A percentile compares a stretch with the other conserved stretches of the same genome.
Conservation (phyloP, 768 basidiomycete species). For the Kwoniella botswanensis region DNA sequence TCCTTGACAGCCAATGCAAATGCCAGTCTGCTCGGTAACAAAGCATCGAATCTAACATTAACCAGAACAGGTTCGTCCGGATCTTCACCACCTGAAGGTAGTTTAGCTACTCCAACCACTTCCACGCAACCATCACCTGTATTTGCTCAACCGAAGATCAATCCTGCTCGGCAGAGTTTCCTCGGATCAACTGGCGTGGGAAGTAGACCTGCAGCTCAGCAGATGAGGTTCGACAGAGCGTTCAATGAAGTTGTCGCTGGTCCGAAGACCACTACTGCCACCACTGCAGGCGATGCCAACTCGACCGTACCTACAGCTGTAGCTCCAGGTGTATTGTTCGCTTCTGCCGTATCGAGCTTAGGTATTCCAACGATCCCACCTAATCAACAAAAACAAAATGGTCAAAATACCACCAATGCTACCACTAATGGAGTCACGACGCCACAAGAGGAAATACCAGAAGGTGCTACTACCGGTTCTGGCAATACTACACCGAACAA, state of each 20-base stretch:
- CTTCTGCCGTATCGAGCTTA: slow-evolving; percentile 37
- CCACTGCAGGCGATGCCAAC: slow-evolving; percentile 13
- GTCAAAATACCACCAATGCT: slow-evolving; percentile 1
- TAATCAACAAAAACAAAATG: slow-evolving; percentile 15
- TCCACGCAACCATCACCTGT: slow-evolving; percentile 48
- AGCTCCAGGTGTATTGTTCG: slow-evolving; percentile 50
- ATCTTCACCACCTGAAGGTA: slow-evolving; percentile 47
- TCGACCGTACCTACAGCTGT: slow-evolving; percentile 40
- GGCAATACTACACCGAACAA: slow-evolving; percentile 15
- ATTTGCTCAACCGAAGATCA: slow-evolving; percentile 43
- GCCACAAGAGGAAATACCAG: slow-evolving; percentile 4
- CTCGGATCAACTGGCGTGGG: slow-evolving; percentile 26
- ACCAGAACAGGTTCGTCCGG: slow-evolving; percentile 33
- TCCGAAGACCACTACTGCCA: slow-evolving; percentile 14
- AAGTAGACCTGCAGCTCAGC: slow-evolving; percentile 23
- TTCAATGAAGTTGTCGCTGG: slow-evolving; percentile 54
- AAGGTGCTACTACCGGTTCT: slow-evolving; percentile 13
- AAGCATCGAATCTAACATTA: slow-evolving; percentile 19
- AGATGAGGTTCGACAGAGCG: slow-evolving; percentile 46
- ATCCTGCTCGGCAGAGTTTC: slow-evolving; percentile 34
- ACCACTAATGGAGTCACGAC: background rate
- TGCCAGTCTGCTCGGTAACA: slow-evolving; percentile 3
- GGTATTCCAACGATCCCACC: slow-evolving; percentile 48
- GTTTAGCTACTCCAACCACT: slow-evolving; percentile 44
- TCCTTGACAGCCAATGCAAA: slow-evolving; percentile 5